Conservation (phyloP, 352 stramenopile genomes). For the Globisporangium cederbergense region DNA sequence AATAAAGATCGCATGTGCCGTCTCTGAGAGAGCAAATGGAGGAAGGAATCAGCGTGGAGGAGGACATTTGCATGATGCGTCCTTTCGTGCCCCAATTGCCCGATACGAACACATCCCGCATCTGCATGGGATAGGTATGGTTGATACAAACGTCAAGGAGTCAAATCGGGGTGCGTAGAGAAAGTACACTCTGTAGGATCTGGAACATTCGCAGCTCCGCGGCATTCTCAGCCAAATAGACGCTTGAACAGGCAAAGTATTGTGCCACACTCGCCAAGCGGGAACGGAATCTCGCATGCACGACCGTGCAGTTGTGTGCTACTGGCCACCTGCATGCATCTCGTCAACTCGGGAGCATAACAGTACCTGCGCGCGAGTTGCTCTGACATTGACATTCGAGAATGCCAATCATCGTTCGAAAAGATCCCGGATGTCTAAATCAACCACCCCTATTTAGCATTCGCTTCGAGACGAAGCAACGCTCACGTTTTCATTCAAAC, state of each 20-base stretch:
- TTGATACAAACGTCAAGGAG: no score
- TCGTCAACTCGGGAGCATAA: neutral
- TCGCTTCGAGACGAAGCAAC: neutral
- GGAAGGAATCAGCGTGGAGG: no score
- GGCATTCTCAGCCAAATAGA: neutral
- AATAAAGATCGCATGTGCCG: no score
- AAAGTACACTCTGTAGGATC: neutral
- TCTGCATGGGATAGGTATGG: no score
- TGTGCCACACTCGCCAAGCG: neutral
- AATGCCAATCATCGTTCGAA: conserved; percentile 4
- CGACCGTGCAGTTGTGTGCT: neutral
- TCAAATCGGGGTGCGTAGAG: neutral
- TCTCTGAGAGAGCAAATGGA: no score
- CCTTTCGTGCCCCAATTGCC: no score
- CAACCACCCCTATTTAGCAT: neutral
- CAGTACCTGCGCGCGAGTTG: neutral
- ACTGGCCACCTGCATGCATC: neutral
- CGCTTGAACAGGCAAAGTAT: neutral
- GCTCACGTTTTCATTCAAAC: no score
- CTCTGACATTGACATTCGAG: neutral
- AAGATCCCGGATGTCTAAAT: conserved; percentile 6
- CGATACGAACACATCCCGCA: no score
- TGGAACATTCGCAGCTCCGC: neutral
- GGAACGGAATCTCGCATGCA: neutral
- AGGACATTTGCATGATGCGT: no score